These are phyloP conservation scores for Dalechampia spathulata DNA, from an alignment of 441 rosid species.

Conservation along the genomic window DNA sequence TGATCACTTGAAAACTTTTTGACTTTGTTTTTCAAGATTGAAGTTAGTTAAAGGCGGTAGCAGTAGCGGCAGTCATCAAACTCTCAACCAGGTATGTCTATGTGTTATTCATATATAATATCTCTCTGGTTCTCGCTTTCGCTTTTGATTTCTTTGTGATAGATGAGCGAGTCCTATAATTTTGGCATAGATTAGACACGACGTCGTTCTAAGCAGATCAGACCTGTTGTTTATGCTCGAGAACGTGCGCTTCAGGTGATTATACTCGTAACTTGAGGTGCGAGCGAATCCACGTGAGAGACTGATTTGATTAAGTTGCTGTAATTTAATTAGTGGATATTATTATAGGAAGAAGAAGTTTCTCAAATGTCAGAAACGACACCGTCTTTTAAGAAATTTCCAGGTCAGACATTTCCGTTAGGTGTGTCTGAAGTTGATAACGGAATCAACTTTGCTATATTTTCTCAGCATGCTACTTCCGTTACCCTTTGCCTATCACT, in stretches of 20 bases:
- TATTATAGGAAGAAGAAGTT: conserved; percentile 52
- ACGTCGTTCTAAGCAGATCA: conserved; percentile 21
- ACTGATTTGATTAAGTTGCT: not conserved
- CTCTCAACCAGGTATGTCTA: conserved; percentile 45
- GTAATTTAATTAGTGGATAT: not conserved
- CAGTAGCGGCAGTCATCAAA: conserved; percentile 17
- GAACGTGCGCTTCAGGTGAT: conserved; percentile 59
- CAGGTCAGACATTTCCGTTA: conserved; percentile 74
- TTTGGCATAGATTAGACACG: conserved; percentile 28
- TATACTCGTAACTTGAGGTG: not conserved
- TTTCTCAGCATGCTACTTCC: conserved; percentile 80
- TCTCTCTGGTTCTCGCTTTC: not conserved
- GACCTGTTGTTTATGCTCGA: conserved; percentile 32
- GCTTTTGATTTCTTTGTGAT: not conserved
- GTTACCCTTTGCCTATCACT: conserved; percentile 74
- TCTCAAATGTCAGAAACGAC: conserved; percentile 33
- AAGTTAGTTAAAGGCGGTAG: conserved; percentile 30
- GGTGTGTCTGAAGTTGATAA: conserved; percentile 73
- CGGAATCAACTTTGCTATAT: conserved; percentile 83
- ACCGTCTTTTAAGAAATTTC: conserved; percentile 34
- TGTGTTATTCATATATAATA: not conserved
- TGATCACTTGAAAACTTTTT: not conserved
- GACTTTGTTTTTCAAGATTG: conserved; percentile 31
- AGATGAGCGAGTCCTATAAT: not conserved
- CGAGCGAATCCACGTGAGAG: too few relatives aligned